Evolutionary conservation across 2,329 filamentous ascomycete species (phyloP), one percentile per base, ranked within the genome.

Genomic region (Pochonia chlamydosporia): DNA sequence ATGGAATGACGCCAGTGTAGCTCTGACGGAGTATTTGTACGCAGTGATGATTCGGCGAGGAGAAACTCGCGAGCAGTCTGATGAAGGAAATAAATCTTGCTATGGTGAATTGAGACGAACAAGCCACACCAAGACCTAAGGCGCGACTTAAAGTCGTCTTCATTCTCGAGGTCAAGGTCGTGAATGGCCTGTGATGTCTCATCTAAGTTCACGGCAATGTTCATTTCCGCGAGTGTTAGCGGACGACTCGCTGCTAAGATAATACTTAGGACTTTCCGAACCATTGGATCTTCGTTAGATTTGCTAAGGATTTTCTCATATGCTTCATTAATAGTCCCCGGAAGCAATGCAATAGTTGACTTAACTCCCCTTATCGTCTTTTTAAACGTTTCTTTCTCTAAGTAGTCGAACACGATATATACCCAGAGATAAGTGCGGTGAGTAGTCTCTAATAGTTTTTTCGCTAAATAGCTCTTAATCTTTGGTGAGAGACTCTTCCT

Each of bases 371-470:
- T 52, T 1, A 18, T 9, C 20, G 47, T 57, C 35, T 51, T 58
- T 31, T 58, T 59, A 25, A 63, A 56, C 37, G 18, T 23, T 5
- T 46, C 24, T 14, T 41, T 47, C 36, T 57, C 30, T 13, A 69
- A 48, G 43, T 61, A 55, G 13, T 67, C 54, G 7, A 68, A 63
- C 1, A 67, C 55, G 44, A 69, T 57, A 33, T 64, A 56, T 5
- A 67, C 53, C 66, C 62, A 70, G 21, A 70, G 63, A 44, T 68
- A 69, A 0, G 64, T 69, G 9, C 64, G 59, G 31, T 69, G 53
- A 1, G 48, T 23, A 25, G 46, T 47, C 9, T 43, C 39, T 18
- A 52, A 47, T 37, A 63, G 40, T 13, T 31, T 50, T 46, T 52
- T 14, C 43, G 49, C 37, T 2, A 66, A 40, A 21, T 55, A 23